These are phyloP conservation scores for Agrocybe praecox DNA, from an alignment of 768 basidiomycete genomes.

Conservation along the genomic window DNA sequence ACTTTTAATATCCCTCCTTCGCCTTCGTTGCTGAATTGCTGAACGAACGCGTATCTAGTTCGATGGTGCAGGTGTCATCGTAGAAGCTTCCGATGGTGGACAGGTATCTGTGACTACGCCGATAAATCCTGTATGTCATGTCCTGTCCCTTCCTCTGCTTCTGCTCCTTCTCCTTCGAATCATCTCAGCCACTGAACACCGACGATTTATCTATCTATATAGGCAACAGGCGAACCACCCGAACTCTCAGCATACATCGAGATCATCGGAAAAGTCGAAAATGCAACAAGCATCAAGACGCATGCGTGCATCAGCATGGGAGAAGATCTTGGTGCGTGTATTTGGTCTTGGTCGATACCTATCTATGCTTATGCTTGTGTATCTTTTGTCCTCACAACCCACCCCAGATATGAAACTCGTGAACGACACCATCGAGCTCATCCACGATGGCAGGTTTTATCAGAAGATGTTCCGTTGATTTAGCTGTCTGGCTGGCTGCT, in stretches of 20 bases:
- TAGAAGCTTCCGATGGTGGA: neutral
- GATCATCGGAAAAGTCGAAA: conserved; percentile 62
- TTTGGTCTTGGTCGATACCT: neutral
- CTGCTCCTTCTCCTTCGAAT: neutral
- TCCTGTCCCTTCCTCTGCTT: neutral
- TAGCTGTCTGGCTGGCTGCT: no score
- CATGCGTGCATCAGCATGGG: conserved; percentile 59
- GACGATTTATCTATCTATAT: neutral
- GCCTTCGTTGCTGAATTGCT: neutral
- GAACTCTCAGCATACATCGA: conserved; percentile 63
- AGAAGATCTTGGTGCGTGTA: conserved; percentile 56
- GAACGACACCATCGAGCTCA: conserved; percentile 62
- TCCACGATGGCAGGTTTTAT: conserved; percentile 58
- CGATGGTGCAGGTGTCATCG: conserved; percentile 27
- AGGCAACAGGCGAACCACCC: conserved; percentile 36
- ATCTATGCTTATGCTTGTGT: neutral
- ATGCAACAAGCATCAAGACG: conserved; percentile 60
- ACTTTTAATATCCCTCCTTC: neutral
- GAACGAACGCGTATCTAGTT: conserved; percentile 24
- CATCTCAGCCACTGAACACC: neutral
- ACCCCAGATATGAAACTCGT: conserved; percentile 57
- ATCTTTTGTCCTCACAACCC: neutral
- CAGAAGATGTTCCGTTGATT: conserved; percentile 44
- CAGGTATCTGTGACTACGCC: neutral
- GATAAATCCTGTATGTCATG: neutral